Evolutionary conservation across 306 rosid genomes (phyloP).

Genomic region (Albizia julibrissin): DNA sequence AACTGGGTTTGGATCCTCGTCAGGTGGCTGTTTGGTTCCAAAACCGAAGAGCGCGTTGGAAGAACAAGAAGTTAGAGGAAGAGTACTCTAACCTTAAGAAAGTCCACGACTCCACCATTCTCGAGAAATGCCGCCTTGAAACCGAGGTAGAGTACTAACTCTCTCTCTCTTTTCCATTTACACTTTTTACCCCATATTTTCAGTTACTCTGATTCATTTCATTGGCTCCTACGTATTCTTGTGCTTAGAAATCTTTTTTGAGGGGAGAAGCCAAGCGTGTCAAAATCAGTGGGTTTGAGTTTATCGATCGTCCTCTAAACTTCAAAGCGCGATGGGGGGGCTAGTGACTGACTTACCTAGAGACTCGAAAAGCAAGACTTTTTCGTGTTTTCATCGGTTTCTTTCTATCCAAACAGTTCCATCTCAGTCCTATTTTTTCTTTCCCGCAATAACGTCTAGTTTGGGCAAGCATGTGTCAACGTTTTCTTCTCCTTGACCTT

Average conservation of each 20-base stretch:
- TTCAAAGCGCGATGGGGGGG: neutral
- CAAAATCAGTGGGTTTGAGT: slow-evolving; percentile 1
- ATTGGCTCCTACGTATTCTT: slow-evolving; percentile 15
- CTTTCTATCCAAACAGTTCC: slow-evolving; percentile 21
- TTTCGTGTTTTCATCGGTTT: slow-evolving; percentile 2
- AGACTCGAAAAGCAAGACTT: neutral
- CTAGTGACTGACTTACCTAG: neutral
- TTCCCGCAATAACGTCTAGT: slow-evolving; percentile 29
- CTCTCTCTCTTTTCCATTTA: neutral
- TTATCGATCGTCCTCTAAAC: slow-evolving; percentile 1
- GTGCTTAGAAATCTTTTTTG: slow-evolving; percentile 15
- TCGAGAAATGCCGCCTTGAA: slow-evolving; percentile 71
- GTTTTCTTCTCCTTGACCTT: slow-evolving; percentile 23
- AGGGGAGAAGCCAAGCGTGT: neutral
- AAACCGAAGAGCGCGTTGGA: slow-evolving; percentile 94
- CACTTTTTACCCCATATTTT: neutral
- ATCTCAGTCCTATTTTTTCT: slow-evolving; percentile 17
- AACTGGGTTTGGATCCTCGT: slow-evolving; percentile 86
- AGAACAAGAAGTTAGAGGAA: slow-evolving; percentile 87
- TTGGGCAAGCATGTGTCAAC: slow-evolving; percentile 29
- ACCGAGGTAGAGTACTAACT: slow-evolving; percentile 53
- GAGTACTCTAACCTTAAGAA: slow-evolving; percentile 68
- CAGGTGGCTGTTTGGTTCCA: slow-evolving; percentile 98
- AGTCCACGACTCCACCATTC: slow-evolving; percentile 49
- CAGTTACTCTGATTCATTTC: neutral